Evolutionary conservation across 352 stramenopile species (phyloP).

Genomic region (Aphanomyces invadans): DNA sequence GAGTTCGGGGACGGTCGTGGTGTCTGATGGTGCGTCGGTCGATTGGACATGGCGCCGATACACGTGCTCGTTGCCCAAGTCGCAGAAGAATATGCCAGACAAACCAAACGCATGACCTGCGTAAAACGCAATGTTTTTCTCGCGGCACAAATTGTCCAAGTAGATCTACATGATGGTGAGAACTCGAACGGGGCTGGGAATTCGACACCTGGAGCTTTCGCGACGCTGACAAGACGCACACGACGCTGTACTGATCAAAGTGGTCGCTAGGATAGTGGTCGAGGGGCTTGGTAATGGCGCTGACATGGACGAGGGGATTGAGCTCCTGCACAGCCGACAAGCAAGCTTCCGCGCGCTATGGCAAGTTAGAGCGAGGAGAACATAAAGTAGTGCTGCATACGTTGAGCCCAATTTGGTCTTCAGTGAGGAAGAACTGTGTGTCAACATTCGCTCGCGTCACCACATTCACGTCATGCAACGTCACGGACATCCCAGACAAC

Average conservation of each 20-base stretch:
- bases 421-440: conserved; percentile 82
- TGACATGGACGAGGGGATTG: conserved; percentile 89
- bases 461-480: conserved; percentile 79
- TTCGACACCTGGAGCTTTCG: conserved; percentile 35
- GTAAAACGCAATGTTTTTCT: conserved; percentile 57
- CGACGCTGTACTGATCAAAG: conserved; percentile 82
- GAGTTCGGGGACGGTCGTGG: conserved; percentile 31
- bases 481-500: conserved; percentile 91
- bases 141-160: conserved; percentile 52
- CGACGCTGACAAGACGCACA: conserved; percentile 55
- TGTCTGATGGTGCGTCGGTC: conserved; percentile 17
- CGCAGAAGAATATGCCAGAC: conserved; percentile 66
- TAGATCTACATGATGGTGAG: conserved; percentile 30
- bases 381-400: conserved; percentile 30
- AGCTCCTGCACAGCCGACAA: conserved; percentile 87
- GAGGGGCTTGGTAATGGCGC: conserved; percentile 59
- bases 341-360: conserved; percentile 64
- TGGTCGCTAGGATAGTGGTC: conserved; percentile 50
- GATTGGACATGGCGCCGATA: conserved; percentile 43
- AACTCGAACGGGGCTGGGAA: not conserved
- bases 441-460: conserved; percentile 42
- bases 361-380: conserved; percentile 10
- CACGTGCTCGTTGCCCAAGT: conserved; percentile 53
- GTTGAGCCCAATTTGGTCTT: conserved; percentile 63
- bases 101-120: conserved; percentile 68